A percentile compares a stretch with the other conserved stretches of the same genome.
Evolutionary conservation across 768 basidiomycete genomes (phyloP).

Genomic region (Kwoniella sp.): DNA sequence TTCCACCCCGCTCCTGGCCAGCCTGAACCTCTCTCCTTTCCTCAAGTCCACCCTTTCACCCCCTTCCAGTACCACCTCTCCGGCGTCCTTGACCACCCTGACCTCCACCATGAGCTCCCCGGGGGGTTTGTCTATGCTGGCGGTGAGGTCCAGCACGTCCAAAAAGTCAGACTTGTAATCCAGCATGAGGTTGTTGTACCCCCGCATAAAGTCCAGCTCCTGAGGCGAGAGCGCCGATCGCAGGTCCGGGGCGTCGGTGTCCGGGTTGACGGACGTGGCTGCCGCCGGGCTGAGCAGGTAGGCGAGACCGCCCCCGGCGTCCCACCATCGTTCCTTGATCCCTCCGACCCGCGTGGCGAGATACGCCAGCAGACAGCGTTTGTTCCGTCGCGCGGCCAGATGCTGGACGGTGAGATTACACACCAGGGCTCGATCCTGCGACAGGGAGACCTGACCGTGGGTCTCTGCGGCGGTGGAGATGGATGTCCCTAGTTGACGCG

Average conservation of each 20-base stretch:
- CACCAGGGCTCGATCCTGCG: constrained; percentile 56
- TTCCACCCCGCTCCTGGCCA: constrained; percentile 83
- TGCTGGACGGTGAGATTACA: constrained; percentile 74
- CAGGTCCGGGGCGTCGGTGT: constrained; percentile 34
- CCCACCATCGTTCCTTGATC: constrained; percentile 84
- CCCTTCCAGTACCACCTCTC: constrained; percentile 83
- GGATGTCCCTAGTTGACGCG: constrained; percentile 64
- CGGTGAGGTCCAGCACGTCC: constrained; percentile 74
- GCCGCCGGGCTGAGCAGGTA: constrained; percentile 58
- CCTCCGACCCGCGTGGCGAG: constrained; percentile 79
- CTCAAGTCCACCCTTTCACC: constrained; percentile 76
- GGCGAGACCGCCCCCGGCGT: constrained; percentile 70
- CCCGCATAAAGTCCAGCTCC: constrained; percentile 71
- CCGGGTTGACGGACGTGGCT: constrained; percentile 19
- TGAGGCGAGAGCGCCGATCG: constrained; percentile 45
- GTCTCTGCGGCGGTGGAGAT: constrained; percentile 47
- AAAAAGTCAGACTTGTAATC: constrained; percentile 79
- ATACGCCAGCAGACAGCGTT: constrained; percentile 91
- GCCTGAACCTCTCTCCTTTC: constrained; percentile 84
- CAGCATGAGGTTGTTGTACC: constrained; percentile 75
- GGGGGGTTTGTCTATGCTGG: constrained; percentile 71
- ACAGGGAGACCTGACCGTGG: constrained; percentile 47
- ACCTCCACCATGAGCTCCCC: constrained; percentile 86
- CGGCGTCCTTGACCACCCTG: constrained; percentile 80
- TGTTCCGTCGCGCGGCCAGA: constrained; percentile 84